Evolutionary conservation across 2,329 filamentous ascomycete genomes (phyloP), one percentile per base, ranked within the genome.

Genomic region (Conoideocrella luteorostrata): DNA sequence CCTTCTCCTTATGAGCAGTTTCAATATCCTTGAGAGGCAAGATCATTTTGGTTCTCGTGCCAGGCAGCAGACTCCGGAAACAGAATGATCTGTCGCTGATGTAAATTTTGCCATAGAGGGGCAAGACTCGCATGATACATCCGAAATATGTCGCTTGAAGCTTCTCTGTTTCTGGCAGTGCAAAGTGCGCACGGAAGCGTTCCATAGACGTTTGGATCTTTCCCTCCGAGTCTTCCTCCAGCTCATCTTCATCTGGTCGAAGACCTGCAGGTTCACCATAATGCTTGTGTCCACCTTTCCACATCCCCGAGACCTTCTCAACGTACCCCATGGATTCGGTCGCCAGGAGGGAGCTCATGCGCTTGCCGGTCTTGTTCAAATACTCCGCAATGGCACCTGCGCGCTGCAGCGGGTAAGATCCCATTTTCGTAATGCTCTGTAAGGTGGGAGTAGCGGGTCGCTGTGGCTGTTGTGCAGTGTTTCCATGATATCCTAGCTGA

Each of bases 221-320:
- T 18, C 76, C 78, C 17, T 88, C 74, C n/a, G 73, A 70, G n/a
- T 74, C 71, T 34, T 74, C 73, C 21, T 74, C 72, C 4, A 70
- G 64, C 22, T 73, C 69, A n/a, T 78, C 72, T 13, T 80, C 75
- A 35, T 80, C 75, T 2, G 70, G 69, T 23, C 66, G 68, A 33
- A 75, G 64, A 18, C 68, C 74, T 35, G 67, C 62, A 3, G 72
- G 72, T 34, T 78, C 85, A 39, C 84, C 82, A 56, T 97, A 98
- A 63, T 97, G 91, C 56, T 84, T 89, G 54, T 84, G 83, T 11
- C 88, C 88, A 26, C 93, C 93, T 52, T 89, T 87, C 81, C 93
- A 93, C 86, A 97, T 97, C 29, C 89, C 91, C 0, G 91, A 95
- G 0, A 97, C 90, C 63, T 96, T 97, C 58, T 94, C 90, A 24